Percentiles rank a stretch among this genome's conserved stretches.
Evolutionary conservation across 345 rosid species (phyloP).

Genomic region (Mallotus nudiflorus): DNA sequence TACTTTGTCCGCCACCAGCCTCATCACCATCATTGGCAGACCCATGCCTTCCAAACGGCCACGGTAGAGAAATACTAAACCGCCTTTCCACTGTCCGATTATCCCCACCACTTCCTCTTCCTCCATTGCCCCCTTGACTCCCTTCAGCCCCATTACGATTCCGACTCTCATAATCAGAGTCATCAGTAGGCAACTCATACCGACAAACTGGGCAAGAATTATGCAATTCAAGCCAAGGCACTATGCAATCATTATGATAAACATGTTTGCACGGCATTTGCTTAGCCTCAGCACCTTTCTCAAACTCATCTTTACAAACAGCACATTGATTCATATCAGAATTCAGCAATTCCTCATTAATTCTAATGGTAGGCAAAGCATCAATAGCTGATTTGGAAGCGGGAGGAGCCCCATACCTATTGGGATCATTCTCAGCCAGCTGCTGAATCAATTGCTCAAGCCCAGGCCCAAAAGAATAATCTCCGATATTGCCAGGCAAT

Average conservation of each 20-base stretch:
- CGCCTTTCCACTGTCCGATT: slow-evolving; percentile 33
- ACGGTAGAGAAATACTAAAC: slow-evolving; percentile 41
- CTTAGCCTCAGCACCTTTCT: slow-evolving; percentile 40
- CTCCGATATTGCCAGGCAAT: slow-evolving; percentile 37
- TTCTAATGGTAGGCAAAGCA: slow-evolving; percentile 32
- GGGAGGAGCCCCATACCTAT: slow-evolving; percentile 46
- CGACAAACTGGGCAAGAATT: slow-evolving; percentile 56
- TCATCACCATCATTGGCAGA: slow-evolving; percentile 25
- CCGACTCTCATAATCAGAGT: slow-evolving; percentile 40
- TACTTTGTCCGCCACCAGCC: slow-evolving; percentile 33
- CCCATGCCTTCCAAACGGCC: slow-evolving; percentile 35
- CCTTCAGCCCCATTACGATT: slow-evolving; percentile 9
- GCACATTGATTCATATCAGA: slow-evolving; percentile 57
- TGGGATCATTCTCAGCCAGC: slow-evolving; percentile 53
- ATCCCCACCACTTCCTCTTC: slow-evolving; percentile 22
- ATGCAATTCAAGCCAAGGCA: slow-evolving; percentile 52
- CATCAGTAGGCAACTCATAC: slow-evolving; percentile 54
- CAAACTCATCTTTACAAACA: slow-evolving; percentile 49
- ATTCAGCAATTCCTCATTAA: slow-evolving; percentile 28
- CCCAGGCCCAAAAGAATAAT: slow-evolving; percentile 49
- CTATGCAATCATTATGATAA: slow-evolving; percentile 41
- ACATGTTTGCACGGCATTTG: slow-evolving; percentile 57
- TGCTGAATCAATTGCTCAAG: slow-evolving; percentile 53
- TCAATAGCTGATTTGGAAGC: slow-evolving; percentile 44
- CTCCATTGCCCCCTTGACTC: slow-evolving; percentile 12